Evolutionary conservation across 1,284 basidiomycete genomes (phyloP).

Genomic region (Anthracocystis setariae): DNA sequence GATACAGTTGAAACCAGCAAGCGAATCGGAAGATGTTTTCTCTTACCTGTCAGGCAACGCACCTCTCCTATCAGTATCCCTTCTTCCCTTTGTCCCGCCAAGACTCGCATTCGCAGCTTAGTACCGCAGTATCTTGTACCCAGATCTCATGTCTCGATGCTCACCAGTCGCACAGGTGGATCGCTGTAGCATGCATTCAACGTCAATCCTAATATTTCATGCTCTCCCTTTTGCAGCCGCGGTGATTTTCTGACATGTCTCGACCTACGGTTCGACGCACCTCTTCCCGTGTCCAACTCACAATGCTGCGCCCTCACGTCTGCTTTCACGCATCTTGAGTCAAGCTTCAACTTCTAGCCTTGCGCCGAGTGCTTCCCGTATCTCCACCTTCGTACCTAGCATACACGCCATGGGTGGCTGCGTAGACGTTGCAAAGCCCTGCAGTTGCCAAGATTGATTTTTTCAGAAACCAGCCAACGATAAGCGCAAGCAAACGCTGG

Average conservation of each 20-base stretch:
- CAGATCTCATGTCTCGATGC: no score
- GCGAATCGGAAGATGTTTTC: no score
- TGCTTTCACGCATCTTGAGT: neutral
- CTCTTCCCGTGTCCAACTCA: neutral
- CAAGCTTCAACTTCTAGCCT: slow-evolving; percentile 3
- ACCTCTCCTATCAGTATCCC: no score
- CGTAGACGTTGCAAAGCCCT: slow-evolving; percentile 2
- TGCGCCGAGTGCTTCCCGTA: neutral
- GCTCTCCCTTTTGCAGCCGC: neutral
- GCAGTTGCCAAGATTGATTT: slow-evolving; percentile 5
- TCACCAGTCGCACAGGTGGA: neutral
- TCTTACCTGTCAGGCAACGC: no score
- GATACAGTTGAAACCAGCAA: no score
- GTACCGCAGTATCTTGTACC: no score
- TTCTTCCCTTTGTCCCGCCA: no score
- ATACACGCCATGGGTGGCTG: neutral
- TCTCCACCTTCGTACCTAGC: neutral
- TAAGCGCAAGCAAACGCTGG: no score
- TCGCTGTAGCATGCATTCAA: neutral
- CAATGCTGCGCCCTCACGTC: neutral
- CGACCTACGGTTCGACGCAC: neutral
- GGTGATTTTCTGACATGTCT: neutral
- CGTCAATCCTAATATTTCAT: neutral
- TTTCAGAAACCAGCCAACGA: no score
- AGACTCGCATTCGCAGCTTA: no score